Conservation (phyloP, 805 yeast genomes). For the Zygotorulaspora florentina region DNA sequence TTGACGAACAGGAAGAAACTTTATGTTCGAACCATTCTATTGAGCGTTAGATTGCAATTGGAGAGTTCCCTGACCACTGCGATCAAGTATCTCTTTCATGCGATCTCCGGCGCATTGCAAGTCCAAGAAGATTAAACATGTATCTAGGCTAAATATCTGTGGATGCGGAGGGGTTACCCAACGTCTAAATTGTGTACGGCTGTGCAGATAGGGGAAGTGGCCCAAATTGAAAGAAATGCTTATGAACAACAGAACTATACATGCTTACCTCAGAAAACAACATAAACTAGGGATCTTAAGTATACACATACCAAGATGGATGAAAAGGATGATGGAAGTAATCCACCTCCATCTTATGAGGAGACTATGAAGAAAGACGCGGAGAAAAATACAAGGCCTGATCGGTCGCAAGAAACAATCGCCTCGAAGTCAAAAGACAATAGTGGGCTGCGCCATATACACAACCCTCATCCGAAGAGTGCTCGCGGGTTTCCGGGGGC, state of each 20-base stretch:
- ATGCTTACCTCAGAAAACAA: neutral
- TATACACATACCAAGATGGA: neutral
- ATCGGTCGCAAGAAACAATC: neutral
- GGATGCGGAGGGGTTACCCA: neutral
- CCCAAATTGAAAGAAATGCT: neutral
- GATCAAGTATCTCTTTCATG: too few relatives aligned
- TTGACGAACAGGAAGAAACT: too few relatives aligned
- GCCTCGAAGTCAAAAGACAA: neutral
- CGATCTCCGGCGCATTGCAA: too few relatives aligned
- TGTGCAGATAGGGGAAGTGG: neutral
- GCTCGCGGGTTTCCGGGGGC: slow-evolving; percentile 16
- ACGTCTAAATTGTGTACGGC: neutral
- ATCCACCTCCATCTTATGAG: slow-evolving; percentile 28
- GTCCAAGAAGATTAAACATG: too few relatives aligned
- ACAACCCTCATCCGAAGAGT: slow-evolving; percentile 9
- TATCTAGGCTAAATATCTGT: too few relatives aligned
- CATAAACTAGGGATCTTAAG: neutral
- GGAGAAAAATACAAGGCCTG: neutral
- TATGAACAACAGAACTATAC: neutral
- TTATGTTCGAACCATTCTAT: too few relatives aligned
- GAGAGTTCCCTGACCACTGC: too few relatives aligned
- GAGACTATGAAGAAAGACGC: slow-evolving; percentile 20
- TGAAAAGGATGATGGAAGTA: slow-evolving; percentile 6
- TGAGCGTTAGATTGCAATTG: too few relatives aligned
- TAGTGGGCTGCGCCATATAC: slow-evolving; percentile 4